Evolutionary conservation across 768 basidiomycete genomes (phyloP), one percentile per base, ranked within the genome.

Genomic region (Astraeus odoratus): DNA sequence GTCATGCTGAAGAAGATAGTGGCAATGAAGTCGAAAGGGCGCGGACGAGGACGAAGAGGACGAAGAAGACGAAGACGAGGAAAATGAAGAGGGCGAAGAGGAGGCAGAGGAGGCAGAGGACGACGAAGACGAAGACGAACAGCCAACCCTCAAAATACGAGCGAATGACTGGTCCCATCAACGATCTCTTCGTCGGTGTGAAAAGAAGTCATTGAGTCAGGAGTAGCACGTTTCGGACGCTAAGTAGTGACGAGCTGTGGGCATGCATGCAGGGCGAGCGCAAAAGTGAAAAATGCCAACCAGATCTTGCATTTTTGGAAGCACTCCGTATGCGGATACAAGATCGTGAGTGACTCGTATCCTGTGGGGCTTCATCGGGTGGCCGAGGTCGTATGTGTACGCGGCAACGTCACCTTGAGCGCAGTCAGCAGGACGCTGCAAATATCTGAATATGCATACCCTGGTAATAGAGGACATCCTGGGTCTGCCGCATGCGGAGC

Each of bases 141-240:
- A n/a, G n/a, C n/a, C n/a, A n/a, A n/a, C n/a, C n/a, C n/a, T n/a
- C n/a, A n/a, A n/a, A n/a, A n/a, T n/a, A n/a, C n/a, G n/a, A n/a
- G n/a, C n/a, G n/a, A n/a, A n/a, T n/a, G n/a, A n/a, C n/a, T n/a
- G n/a, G n/a, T n/a, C n/a, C n/a, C n/a, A n/a, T n/a, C n/a, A n/a
- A n/a, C n/a, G n/a, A 99, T 77, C 65, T 96, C 98, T 74, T 99
- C 96, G 69, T 99, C 96, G 18, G 95, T 92, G 64, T 99, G 96
- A 66, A 98, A 99, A 9, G 83, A 69, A n/a, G 88, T 85, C 86
- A 99, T 86, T 19, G 78, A 75, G 56, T 81, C 75, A 12, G 83
- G 77, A 0, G 78, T 73, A 4, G 88, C 81, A 16, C 88, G 74
- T 52, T 72, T 75, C 4, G 91, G 82, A 57, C 72, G 75, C 86